Percentiles rank a stretch among this genome's conserved stretches.
Evolutionary conservation across 1,284 basidiomycete genomes (phyloP).

Genomic region (Ceratobasidium sp.): DNA sequence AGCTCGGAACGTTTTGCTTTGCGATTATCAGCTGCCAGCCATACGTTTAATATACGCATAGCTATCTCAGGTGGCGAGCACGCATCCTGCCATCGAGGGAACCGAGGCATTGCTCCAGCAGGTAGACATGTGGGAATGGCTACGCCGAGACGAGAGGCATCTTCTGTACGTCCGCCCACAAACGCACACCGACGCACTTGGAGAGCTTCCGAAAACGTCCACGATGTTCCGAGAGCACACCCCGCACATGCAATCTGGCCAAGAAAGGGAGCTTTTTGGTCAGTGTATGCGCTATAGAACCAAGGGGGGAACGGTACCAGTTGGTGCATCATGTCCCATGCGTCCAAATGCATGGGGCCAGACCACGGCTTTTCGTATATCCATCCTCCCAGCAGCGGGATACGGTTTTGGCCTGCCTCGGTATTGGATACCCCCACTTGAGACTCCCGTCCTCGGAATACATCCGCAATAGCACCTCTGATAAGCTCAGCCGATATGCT

Average conservation of each 20-base stretch:
- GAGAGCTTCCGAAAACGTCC: slow-evolving; percentile 32
- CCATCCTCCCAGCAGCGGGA: slow-evolving; percentile 36
- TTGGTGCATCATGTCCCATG: slow-evolving; percentile 43
- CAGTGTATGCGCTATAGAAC: background rate
- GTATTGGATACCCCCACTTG: background rate
- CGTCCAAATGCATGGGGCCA: slow-evolving; percentile 7
- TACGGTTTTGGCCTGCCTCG: background rate
- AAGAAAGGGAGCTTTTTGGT: background rate
- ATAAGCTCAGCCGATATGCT: slow-evolving; percentile 41
- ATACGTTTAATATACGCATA: slow-evolving; percentile 44
- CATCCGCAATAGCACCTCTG: slow-evolving; percentile 39
- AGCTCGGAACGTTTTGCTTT: slow-evolving; percentile 39
- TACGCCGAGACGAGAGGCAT: slow-evolving; percentile 18
- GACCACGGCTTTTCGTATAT: slow-evolving; percentile 33
- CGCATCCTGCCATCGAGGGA: slow-evolving; percentile 39
- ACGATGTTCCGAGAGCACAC: slow-evolving; percentile 40
- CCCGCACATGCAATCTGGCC: slow-evolving; percentile 30
- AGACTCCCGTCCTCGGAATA: background rate
- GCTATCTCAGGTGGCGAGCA: slow-evolving; percentile 41
- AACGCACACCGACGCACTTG: slow-evolving; percentile 32
- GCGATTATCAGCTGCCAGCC: slow-evolving; percentile 41
- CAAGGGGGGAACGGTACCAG: slow-evolving; percentile 10
- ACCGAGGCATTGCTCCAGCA: slow-evolving; percentile 31
- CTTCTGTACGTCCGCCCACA: slow-evolving; percentile 24
- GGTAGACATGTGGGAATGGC: slow-evolving; percentile 30